Conservation (phyloP, 192 early-diverging fungal species). For the Dispira parvispora region DNA sequence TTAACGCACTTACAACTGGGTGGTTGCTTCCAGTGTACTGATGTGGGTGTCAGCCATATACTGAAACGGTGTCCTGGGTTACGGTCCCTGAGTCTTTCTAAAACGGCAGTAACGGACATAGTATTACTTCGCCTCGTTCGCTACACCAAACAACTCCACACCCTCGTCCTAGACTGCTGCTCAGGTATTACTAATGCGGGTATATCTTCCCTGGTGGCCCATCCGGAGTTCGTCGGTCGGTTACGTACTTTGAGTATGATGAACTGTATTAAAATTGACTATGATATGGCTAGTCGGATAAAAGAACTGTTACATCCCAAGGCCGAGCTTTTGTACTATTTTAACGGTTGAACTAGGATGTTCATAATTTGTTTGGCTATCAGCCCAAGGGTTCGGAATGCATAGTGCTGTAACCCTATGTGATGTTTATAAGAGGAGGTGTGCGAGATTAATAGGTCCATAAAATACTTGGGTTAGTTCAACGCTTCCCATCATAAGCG, state of each 20-base stretch:
- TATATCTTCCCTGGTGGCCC: neutral
- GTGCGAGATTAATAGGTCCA: no score
- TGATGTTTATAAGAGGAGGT: no score
- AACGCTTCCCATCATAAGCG: no score
- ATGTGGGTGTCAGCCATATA: slow-evolving; percentile 8
- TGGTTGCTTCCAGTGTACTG: slow-evolving; percentile 1
- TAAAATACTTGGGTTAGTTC: no score
- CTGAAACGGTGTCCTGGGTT: slow-evolving; percentile 8
- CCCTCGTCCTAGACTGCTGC: slow-evolving; percentile 1
- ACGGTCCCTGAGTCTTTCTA: neutral
- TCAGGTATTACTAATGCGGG: neutral
- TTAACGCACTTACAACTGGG: neutral
- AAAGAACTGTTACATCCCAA: neutral
- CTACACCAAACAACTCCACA: neutral
- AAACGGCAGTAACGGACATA: slow-evolving; percentile 4
- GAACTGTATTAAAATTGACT: slow-evolving; percentile 5
- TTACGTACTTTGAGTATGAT: neutral
- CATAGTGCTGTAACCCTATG: no score
- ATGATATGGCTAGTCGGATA: neutral
- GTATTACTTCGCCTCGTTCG: neutral
- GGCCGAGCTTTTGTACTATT: slow-evolving; percentile 6
- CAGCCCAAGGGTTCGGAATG: no score
- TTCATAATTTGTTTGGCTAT: no score
- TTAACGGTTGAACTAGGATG: neutral
- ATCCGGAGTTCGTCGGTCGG: neutral